These are phyloP conservation scores for Chondrostereum purpureum DNA, from an alignment of 1,284 basidiomycete species.

Conservation along the genomic window DNA sequence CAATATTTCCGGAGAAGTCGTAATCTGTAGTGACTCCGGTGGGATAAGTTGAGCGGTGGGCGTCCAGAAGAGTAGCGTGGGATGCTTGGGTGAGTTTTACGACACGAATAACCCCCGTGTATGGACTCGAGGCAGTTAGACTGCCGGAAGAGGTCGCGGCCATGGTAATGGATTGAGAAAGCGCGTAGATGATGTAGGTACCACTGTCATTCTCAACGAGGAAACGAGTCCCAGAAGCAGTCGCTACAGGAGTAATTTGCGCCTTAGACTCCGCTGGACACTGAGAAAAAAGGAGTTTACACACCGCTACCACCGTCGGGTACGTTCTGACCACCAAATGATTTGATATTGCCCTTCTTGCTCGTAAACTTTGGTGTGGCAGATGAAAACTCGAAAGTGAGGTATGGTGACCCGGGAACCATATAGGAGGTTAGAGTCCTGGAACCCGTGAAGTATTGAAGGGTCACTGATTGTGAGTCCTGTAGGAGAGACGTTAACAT, in stretches of 20 bases:
- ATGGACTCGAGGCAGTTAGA: constrained; percentile 19
- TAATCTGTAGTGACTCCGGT: constrained; percentile 25
- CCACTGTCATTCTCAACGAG: constrained; percentile 21
- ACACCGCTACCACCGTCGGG: constrained; percentile 16
- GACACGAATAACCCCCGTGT: constrained; percentile 36
- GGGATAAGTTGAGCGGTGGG: constrained; percentile 23
- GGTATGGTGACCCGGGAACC: constrained; percentile 27
- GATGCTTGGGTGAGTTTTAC: constrained; percentile 26
- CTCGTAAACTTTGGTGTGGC: constrained; percentile 26
- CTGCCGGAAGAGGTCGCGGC: constrained; percentile 19
- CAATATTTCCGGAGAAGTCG: constrained; percentile 20
- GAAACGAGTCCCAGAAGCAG: constrained; percentile 22
- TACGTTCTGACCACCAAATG: constrained; percentile 21
- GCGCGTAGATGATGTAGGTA: constrained; percentile 26
- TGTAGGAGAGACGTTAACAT: constrained; percentile 8
- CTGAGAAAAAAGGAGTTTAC: constrained; percentile 1
- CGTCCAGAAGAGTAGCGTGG: constrained; percentile 23
- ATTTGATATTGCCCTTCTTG: constrained; percentile 21
- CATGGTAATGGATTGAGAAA: constrained; percentile 22
- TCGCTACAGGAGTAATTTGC: constrained; percentile 16
- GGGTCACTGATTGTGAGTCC: constrained; percentile 27
- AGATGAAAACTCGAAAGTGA: constrained; percentile 23
- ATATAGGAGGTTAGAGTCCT: constrained; percentile 25
- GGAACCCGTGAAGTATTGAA: constrained; percentile 26
- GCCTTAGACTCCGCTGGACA: no score